A percentile compares a stretch with the other conserved stretches of the same genome.
Conservation (phyloP, 1,284 basidiomycete species). For the Retiboletus flavoniger region DNA sequence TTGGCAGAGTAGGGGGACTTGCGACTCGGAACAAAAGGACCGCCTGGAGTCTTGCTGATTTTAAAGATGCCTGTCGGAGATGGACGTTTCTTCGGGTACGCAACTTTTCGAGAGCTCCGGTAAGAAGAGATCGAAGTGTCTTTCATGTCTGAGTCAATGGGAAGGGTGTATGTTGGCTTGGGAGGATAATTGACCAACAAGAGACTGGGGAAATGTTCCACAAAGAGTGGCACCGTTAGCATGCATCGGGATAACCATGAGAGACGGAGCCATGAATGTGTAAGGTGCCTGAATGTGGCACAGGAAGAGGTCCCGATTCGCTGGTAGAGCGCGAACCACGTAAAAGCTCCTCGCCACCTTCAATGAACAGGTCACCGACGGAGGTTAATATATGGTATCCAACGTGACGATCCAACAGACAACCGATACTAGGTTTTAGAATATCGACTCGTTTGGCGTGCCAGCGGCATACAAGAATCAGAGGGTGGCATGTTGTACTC, state of each 20-base stretch:
- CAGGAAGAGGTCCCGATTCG: background rate
- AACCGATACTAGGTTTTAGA: slow-evolving; percentile 1
- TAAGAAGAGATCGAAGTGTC: slow-evolving; percentile 60
- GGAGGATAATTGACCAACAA: slow-evolving; percentile 43
- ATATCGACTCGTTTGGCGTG: slow-evolving; percentile 1
- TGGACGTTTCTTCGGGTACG: slow-evolving; percentile 79
- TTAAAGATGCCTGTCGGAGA: slow-evolving; percentile 76
- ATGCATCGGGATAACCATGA: slow-evolving; percentile 11
- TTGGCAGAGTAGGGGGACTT: slow-evolving; percentile 66
- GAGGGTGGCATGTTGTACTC: slow-evolving; percentile 14
- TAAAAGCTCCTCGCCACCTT: background rate
- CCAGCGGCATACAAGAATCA: slow-evolving; percentile 4
- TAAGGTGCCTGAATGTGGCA: slow-evolving; percentile 13
- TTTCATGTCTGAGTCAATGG: slow-evolving; percentile 59
- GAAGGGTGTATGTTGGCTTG: slow-evolving; percentile 35
- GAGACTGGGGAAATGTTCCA: slow-evolving; percentile 36
- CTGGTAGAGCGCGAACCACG: background rate
- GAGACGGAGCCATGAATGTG: slow-evolving; percentile 11
- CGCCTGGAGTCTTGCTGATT: slow-evolving; percentile 53
- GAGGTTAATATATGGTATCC: slow-evolving; percentile 19
- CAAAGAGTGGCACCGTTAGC: slow-evolving; percentile 18
- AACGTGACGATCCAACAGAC: background rate
- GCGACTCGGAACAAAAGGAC: slow-evolving; percentile 45
- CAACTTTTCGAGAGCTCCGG: slow-evolving; percentile 57
- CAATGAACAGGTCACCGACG: slow-evolving; percentile 10